phyloP scores from a whole-genome alignment of 1,284 basidiomycete genomes.

The Cryptococcus maquisensis region DNA sequence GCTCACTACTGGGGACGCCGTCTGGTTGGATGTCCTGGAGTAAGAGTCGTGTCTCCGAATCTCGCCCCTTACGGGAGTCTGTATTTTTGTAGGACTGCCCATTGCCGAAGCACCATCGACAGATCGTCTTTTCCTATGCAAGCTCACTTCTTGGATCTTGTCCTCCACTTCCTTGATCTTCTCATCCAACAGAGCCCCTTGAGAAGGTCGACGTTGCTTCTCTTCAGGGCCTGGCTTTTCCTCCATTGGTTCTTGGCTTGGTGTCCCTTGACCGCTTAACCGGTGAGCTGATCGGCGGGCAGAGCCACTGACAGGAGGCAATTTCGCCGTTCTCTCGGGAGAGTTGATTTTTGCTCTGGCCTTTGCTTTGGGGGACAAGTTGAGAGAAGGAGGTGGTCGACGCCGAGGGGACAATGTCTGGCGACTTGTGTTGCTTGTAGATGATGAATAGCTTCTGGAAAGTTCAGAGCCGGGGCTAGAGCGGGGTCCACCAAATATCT shows the following conservation, averaged over 20 bases:
- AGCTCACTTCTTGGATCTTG: conserved; percentile 15
- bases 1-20: neutral
- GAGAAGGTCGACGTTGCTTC: conserved; percentile 1
- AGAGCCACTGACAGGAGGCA: conserved; percentile 4
- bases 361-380: neutral
- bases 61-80: neutral
- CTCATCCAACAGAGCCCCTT: conserved; percentile 24
- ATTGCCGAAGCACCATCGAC: conserved; percentile 1
- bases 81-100: neutral
- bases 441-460: conserved; percentile 1
- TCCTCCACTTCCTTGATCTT: conserved; percentile 38
- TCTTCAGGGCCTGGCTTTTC: neutral
- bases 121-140: conserved; percentile 2
- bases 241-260: neutral
- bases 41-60: conserved; percentile 10
- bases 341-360: conserved; percentile 1
- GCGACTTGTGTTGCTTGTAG: neutral
- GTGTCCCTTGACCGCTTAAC: conserved; percentile 1
- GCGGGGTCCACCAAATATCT: neutral
- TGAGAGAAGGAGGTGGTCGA: neutral
- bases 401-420: neutral
- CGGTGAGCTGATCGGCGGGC: neutral
- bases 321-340: conserved; percentile 9
- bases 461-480: neutral
- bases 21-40: neutral